Conservation (phyloP, 2,329 filamentous ascomycete genomes). For the Diaporthe velutina region DNA sequence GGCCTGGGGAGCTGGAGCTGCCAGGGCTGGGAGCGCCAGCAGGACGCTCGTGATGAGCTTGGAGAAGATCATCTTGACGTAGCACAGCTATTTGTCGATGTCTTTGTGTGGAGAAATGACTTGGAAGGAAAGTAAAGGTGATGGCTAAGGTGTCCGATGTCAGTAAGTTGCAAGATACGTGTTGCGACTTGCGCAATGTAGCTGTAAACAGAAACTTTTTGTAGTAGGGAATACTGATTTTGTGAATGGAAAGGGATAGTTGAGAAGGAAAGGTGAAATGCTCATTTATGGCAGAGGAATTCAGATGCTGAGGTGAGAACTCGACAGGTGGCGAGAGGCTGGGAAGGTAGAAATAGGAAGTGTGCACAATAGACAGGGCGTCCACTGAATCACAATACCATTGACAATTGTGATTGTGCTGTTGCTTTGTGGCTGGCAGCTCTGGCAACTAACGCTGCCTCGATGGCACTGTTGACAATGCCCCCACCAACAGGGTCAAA, state of each 20-base stretch:
- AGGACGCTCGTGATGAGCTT: slow-evolving; percentile 37
- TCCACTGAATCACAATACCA: slow-evolving; percentile 2
- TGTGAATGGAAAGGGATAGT: background rate
- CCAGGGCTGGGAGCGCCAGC: slow-evolving; percentile 38
- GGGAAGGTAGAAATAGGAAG: background rate
- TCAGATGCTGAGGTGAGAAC: background rate
- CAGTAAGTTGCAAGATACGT: background rate
- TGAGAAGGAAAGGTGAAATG: background rate
- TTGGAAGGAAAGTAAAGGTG: slow-evolving; percentile 23
- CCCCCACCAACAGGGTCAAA: too few species aligned
- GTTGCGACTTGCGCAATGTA: background rate
- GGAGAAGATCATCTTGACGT: slow-evolving; percentile 40
- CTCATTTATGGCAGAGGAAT: background rate
- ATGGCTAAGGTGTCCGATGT: background rate
- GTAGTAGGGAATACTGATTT: background rate
- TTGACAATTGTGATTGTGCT: background rate
- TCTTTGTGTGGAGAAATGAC: slow-evolving; percentile 13
- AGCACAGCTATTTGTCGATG: slow-evolving; percentile 39
- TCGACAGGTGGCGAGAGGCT: background rate
- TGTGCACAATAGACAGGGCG: background rate
- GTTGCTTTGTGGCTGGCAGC: background rate
- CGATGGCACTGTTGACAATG: background rate
- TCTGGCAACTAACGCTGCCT: background rate
- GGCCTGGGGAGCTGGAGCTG: slow-evolving; percentile 37
- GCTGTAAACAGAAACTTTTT: background rate